Evolutionary conservation across 768 basidiomycete species (phyloP).

Genomic region (Lactifluus subvellereus): DNA sequence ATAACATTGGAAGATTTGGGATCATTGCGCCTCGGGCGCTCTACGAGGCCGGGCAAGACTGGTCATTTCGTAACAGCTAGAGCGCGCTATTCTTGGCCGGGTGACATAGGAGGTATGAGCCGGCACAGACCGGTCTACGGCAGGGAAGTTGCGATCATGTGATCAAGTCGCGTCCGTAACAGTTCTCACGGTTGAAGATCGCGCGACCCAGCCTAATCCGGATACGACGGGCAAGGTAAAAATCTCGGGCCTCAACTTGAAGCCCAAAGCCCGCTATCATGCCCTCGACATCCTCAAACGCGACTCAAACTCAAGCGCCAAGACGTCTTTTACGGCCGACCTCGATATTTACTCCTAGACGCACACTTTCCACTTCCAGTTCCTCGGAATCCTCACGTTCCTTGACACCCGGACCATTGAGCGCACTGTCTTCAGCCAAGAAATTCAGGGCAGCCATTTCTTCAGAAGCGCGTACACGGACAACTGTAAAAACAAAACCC

Average conservation of each 20-base stretch:
- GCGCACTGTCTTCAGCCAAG: conserved; percentile 20
- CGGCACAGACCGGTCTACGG: no score
- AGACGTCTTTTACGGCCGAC: conserved; percentile 15
- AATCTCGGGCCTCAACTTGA: background rate
- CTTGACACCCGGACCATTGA: conserved; percentile 17
- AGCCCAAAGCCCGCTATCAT: background rate
- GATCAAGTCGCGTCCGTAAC: conserved; percentile 6
- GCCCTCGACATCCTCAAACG: conserved; percentile 2
- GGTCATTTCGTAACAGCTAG: no score
- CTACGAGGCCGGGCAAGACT: no score
- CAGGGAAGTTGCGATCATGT: conserved; percentile 9
- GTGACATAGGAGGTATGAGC: no score
- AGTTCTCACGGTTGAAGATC: conserved; percentile 16
- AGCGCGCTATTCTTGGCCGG: no score
- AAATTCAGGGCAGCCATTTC: conserved; percentile 23
- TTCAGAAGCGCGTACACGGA: conserved; percentile 22
- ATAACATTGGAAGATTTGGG: no score
- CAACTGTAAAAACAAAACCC: conserved; percentile 22
- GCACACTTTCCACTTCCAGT: conserved; percentile 10
- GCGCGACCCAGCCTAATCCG: background rate
- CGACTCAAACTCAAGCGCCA: background rate
- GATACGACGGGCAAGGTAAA: background rate
- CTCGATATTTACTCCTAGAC: conserved; percentile 17
- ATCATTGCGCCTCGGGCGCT: no score
- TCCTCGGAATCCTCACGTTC: conserved; percentile 14